A percentile compares a stretch with the other conserved stretches of the same genome.
Conservation (phyloP, 495 filamentous ascomycete species). For the Aspergillus steynii region DNA sequence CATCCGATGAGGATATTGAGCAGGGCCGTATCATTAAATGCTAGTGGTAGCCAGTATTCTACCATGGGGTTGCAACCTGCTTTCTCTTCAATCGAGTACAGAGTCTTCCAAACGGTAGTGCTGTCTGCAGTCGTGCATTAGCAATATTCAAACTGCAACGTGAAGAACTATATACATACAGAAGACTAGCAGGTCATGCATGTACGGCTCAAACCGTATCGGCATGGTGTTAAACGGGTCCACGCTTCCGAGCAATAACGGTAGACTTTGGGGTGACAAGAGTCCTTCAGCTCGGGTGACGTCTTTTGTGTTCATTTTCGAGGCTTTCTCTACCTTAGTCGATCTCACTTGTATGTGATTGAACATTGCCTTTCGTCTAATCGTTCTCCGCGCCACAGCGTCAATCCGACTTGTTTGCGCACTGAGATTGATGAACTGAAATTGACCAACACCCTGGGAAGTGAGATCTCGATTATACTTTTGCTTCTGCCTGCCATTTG, state of each 20-base stretch:
- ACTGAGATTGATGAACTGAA: not conserved
- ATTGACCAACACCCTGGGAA: not conserved
- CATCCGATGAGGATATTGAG: constrained; percentile 1
- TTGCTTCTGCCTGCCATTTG: not conserved
- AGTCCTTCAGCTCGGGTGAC: not conserved
- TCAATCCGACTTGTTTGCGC: not conserved
- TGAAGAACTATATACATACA: not conserved
- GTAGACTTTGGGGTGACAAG: not conserved
- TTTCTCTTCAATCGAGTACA: constrained; percentile 5
- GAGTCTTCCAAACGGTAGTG: constrained; percentile 1
- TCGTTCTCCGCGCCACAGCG: not conserved
- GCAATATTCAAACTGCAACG: no score
- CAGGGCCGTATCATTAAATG: not conserved
- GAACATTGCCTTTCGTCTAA: not conserved
- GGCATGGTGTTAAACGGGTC: constrained; percentile 9
- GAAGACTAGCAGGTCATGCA: constrained; percentile 1
- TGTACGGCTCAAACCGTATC: constrained; percentile 3
- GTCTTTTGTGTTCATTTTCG: not conserved
- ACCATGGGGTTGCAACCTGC: constrained; percentile 6
- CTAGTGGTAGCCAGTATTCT: constrained; percentile 2
- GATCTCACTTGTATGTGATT: not conserved
- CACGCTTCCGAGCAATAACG: not conserved
- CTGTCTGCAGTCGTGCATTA: not conserved
- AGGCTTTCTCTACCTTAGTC: not conserved
- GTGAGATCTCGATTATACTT: not conserved